phyloP scores from a whole-genome alignment of 306 rosid species.

The Cucumis sativus region DNA sequence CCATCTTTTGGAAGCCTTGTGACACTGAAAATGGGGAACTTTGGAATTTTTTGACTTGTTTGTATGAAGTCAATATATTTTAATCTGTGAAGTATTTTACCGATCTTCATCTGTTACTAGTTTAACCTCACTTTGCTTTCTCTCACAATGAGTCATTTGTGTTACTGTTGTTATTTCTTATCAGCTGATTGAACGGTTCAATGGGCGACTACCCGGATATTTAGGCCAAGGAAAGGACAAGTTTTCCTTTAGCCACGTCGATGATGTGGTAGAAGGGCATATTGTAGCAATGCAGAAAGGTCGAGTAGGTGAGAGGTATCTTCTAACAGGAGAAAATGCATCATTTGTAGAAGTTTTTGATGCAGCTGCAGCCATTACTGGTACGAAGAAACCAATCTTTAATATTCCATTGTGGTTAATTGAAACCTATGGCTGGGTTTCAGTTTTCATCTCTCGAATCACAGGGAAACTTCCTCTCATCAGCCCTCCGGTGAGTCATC shows the following conservation, averaged over 20 bases:
- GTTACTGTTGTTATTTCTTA: background rate
- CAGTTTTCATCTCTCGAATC: conserved; percentile 41
- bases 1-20: background rate
- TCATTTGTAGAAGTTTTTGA: conserved; percentile 68
- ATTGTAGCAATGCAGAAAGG: conserved; percentile 62
- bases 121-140: background rate
- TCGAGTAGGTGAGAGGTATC: conserved; percentile 51
- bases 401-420: conserved; percentile 62
- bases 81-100: background rate
- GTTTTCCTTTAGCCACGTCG: conserved; percentile 70
- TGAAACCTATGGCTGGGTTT: conserved; percentile 60
- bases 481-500: conserved; percentile 73
- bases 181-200: conserved; percentile 68
- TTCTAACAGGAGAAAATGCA: conserved; percentile 80
- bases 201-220: conserved; percentile 80
- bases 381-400: conserved; percentile 41
- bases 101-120: background rate
- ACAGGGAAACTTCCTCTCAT: conserved; percentile 67
- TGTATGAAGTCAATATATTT: background rate
- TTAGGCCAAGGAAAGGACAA: conserved; percentile 55
- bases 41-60: background rate
- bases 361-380: conserved; percentile 51
- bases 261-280: conserved; percentile 82
- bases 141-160: background rate
- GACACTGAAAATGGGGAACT: background rate